Evolutionary conservation across 495 filamentous ascomycete genomes (phyloP).

Genomic region (Symbiotaphrina buchneri): DNA sequence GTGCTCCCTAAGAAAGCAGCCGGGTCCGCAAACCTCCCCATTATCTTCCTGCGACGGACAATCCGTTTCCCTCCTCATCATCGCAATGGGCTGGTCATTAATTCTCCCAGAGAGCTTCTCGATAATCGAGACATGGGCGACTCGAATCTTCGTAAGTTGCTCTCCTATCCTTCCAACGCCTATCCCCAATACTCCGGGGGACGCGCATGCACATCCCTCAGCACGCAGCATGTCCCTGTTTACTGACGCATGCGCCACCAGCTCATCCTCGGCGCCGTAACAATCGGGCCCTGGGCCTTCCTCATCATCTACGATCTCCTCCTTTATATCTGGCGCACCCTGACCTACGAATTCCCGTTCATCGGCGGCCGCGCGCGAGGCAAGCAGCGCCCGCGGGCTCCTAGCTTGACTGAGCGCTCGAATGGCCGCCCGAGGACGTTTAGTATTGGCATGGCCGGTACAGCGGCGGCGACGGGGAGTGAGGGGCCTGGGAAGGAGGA

Average conservation of each 20-base stretch:
- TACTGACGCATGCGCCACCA: slow-evolving; percentile 12
- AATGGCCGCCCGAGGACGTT: slow-evolving; percentile 27
- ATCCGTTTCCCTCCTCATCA: too few species aligned
- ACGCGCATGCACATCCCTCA: neutral
- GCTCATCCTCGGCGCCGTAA: slow-evolving; percentile 39
- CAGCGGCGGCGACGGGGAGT: too few species aligned
- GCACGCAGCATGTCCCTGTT: neutral
- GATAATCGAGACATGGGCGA: slow-evolving; percentile 38
- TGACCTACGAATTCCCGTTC: slow-evolving; percentile 33
- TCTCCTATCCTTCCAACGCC: neutral
- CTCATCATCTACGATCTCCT: slow-evolving; percentile 43
- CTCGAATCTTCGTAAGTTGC: slow-evolving; percentile 34
- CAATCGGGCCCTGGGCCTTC: slow-evolving; percentile 41
- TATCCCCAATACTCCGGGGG: neutral
- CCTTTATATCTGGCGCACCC: slow-evolving; percentile 37
- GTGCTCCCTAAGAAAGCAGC: too few species aligned
- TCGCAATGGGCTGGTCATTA: slow-evolving; percentile 38
- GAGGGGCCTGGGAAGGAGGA: too few species aligned
- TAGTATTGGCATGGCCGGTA: slow-evolving; percentile 14
- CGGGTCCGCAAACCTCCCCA: too few species aligned
- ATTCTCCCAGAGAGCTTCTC: slow-evolving; percentile 33
- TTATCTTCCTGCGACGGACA: too few species aligned
- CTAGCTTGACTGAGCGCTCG: slow-evolving; percentile 36
- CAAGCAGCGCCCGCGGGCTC: slow-evolving; percentile 34
- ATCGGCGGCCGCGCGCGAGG: slow-evolving; percentile 42